phyloP scores from a whole-genome alignment of 352 stramenopile species.

The Thalassiosira livingstoniorum region DNA sequence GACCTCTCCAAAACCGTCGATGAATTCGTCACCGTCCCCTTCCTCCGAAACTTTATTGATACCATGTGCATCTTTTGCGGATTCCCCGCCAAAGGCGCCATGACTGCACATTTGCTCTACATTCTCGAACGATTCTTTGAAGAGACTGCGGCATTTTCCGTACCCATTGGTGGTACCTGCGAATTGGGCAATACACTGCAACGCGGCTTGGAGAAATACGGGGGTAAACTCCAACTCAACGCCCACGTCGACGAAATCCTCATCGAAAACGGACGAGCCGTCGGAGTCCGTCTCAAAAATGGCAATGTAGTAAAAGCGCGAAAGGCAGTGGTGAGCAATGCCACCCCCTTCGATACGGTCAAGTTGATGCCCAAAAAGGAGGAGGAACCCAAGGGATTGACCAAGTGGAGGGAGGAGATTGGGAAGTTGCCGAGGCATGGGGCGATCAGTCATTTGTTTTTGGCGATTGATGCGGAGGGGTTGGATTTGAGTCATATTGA shows the following conservation, averaged over 20 bases:
- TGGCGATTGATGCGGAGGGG: constrained; percentile 83
- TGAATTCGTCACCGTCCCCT: constrained; percentile 85
- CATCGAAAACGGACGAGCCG: constrained; percentile 78
- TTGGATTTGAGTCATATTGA: constrained; percentile 83
- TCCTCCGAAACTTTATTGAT: constrained; percentile 87
- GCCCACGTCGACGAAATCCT: constrained; percentile 86
- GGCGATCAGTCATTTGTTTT: constrained; percentile 86
- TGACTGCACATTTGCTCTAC: constrained; percentile 87
- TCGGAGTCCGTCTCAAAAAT: constrained; percentile 85
- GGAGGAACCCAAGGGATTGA: constrained; percentile 63
- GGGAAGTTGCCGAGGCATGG: constrained; percentile 83
- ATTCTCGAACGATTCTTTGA: constrained; percentile 87
- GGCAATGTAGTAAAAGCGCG: constrained; percentile 81
- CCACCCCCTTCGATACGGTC: constrained; percentile 86
- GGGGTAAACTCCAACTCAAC: constrained; percentile 85
- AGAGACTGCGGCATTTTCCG: constrained; percentile 78
- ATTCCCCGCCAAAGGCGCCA: constrained; percentile 86
- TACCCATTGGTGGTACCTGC: constrained; percentile 84
- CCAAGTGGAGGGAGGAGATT: constrained; percentile 78
- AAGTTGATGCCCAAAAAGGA: constrained; percentile 74
- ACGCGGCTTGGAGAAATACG: constrained; percentile 82
- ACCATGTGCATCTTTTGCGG: constrained; percentile 88
- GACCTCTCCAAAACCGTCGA: constrained; percentile 85
- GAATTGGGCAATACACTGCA: constrained; percentile 81
- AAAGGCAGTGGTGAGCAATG: constrained; percentile 86